Conservation (phyloP, 73 alveolate genomes). For the Vitrella brassicaformis region DNA sequence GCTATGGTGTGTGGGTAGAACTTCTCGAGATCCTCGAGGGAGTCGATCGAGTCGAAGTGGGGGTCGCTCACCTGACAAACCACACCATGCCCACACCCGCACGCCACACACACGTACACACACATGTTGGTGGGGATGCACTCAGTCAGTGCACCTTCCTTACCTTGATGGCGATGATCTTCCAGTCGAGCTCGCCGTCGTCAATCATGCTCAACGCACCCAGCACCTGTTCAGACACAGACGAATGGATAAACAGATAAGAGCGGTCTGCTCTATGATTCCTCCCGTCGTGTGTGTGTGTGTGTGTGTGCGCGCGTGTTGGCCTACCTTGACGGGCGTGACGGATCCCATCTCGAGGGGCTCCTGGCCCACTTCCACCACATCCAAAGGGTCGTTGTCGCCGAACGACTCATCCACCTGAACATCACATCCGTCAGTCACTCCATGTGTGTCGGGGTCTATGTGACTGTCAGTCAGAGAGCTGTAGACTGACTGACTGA, state of each 20-base stretch:
- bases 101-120: no score
- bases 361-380: constrained; percentile 42
- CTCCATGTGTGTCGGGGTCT: no score
- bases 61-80: background rate
- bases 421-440: no score
- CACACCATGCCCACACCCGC: no score
- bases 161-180: constrained; percentile 34
- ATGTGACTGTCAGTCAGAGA: no score
- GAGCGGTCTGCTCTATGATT: no score
- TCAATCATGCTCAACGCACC: constrained; percentile 57
- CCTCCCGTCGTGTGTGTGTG: no score
- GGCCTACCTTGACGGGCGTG: constrained; percentile 12
- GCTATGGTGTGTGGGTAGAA: constrained; percentile 15
- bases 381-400: constrained; percentile 58
- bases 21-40: constrained; percentile 15
- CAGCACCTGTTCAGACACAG: no score
- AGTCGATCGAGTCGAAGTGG: background rate
- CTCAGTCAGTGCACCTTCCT: background rate
- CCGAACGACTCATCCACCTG: constrained; percentile 13
- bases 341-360: background rate
- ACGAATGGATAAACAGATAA: no score
- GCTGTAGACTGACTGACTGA: no score
- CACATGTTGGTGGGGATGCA: background rate
- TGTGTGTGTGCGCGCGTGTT: no score
- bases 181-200: constrained; percentile 66